phyloP scores from a whole-genome alignment of 768 basidiomycete species.

The button mushroom (Agaricus bisporus) region DNA sequence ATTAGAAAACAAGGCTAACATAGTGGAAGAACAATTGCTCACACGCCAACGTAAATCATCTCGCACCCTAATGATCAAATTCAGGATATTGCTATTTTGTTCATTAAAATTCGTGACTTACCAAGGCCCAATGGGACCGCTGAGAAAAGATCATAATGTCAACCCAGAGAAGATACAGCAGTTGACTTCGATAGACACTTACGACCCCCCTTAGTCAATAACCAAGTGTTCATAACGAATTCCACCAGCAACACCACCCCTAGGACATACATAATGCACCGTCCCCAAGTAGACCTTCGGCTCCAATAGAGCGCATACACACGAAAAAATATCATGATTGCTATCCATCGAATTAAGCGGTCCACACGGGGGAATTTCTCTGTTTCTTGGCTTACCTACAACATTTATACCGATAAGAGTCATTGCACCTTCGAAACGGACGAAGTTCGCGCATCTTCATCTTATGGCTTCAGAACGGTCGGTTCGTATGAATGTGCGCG shows the following conservation, averaged over 20 bases:
- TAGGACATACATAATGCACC: constrained; percentile 21
- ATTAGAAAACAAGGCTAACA: not conserved
- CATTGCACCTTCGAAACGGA: constrained; percentile 42
- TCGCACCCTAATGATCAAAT: constrained; percentile 27
- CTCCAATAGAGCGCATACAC: constrained; percentile 32
- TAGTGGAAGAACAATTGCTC: not conserved
- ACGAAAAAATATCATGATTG: constrained; percentile 53
- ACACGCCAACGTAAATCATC: constrained; percentile 29
- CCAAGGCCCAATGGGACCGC: constrained; percentile 35
- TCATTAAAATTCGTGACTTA: constrained; percentile 8
- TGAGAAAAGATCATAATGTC: constrained; percentile 11
- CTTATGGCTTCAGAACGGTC: not conserved
- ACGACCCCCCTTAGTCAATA: constrained; percentile 47
- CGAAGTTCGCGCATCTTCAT: constrained; percentile 37
- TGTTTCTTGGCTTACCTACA: constrained; percentile 24
- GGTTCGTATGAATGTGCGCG: not conserved
- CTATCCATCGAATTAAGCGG: constrained; percentile 11
- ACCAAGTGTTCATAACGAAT: constrained; percentile 43
- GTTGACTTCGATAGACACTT: constrained; percentile 14
- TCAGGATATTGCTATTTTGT: not conserved
- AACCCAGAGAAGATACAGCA: not conserved
- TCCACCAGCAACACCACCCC: constrained; percentile 33
- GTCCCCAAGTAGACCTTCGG: constrained; percentile 9
- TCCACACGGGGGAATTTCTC: not conserved
- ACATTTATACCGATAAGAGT: constrained; percentile 47